Conservation (phyloP, 2,329 filamentous ascomycete species). For the Fusarium sacchari region DNA sequence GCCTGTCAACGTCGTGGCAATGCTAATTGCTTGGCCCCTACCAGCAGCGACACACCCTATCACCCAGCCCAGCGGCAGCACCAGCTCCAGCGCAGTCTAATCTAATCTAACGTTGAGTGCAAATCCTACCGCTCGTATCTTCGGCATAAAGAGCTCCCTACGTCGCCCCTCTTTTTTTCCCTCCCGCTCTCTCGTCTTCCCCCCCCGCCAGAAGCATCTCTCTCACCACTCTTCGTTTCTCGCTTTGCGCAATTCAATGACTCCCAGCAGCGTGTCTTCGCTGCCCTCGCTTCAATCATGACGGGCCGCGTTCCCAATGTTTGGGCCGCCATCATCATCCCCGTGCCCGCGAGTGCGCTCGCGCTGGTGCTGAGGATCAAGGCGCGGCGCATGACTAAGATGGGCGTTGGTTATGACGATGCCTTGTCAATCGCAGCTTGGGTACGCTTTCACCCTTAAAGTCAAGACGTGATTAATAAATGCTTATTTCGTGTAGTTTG, state of each 20-base stretch:
- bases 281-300: conserved; percentile 11
- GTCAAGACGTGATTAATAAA: neutral
- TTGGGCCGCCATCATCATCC: conserved; percentile 32
- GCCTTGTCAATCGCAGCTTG: conserved; percentile 28
- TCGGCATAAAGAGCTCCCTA: neutral
- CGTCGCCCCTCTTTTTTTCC: neutral
- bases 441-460: conserved; percentile 8
- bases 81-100: neutral
- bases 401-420: conserved; percentile 36
- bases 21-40: neutral
- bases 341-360: conserved; percentile 29
- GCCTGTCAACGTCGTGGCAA: conserved; percentile 4
- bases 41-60: neutral
- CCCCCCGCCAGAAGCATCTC: neutral
- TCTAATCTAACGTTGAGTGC: neutral
- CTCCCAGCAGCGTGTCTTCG: neutral
- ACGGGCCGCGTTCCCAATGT: conserved; percentile 33
- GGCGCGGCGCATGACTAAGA: conserved; percentile 37
- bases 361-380: conserved; percentile 30
- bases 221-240: neutral
- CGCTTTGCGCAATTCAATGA: conserved; percentile 3
- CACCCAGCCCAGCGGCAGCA: neutral
- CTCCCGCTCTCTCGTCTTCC: neutral
- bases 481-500: conserved; percentile 14
- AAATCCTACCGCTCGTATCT: neutral